Evolutionary conservation across 192 early-diverging fungal genomes (phyloP), one percentile per base, ranked within the genome.

Genomic region (Geranomyces michiganensis): DNA sequence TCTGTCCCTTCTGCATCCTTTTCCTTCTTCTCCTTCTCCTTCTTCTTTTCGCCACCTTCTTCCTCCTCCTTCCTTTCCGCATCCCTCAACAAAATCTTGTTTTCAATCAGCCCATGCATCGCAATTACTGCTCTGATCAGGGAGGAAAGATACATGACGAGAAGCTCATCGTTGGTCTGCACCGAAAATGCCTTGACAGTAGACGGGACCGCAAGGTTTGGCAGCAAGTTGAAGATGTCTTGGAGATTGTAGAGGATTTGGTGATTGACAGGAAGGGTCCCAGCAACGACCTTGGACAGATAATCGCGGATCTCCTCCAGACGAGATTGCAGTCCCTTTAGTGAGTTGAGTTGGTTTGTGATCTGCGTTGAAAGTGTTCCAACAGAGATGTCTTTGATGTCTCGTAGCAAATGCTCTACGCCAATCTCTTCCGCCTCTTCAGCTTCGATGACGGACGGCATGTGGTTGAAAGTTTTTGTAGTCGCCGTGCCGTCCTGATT

Each of bases 391-490:
- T 99, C 97, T 79, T 98, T 99, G 76, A 99, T 96, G 75, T 99
- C 97, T 66, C 97, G 89, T 62, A 99, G 83, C 74, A 99, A 82
- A 68, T 99, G 97, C 76, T 99, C 97, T 0, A 99, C 97, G 36
- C 97, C 97, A 78, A 99, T 98, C 76, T 99, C 97, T 83, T 99
- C 97, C n/a, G 96, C 93, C 80, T 99, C 97, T 77, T 99, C 97
- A 5, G 97, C 97, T 44, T 95, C 96, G 68, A 99, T 96, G 56
- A 91, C 87, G 14, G 94, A 95, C 1, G 92, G 93, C 24, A 97
- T 91, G 76, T 99, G 96, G 75, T 93, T 90, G 82, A 99, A 99
- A 5, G 97, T 98, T 76, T 93, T 92, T 41, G 95, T 96, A 6
- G 95, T 94, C 4, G 94, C 90, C 32, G 94, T 97, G 48, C 97